Percentiles rank a stretch among this genome's conserved stretches.
These are phyloP conservation scores for Serendipita indica DNA, from an alignment of 768 basidiomycete genomes.

Conservation along the genomic window DNA sequence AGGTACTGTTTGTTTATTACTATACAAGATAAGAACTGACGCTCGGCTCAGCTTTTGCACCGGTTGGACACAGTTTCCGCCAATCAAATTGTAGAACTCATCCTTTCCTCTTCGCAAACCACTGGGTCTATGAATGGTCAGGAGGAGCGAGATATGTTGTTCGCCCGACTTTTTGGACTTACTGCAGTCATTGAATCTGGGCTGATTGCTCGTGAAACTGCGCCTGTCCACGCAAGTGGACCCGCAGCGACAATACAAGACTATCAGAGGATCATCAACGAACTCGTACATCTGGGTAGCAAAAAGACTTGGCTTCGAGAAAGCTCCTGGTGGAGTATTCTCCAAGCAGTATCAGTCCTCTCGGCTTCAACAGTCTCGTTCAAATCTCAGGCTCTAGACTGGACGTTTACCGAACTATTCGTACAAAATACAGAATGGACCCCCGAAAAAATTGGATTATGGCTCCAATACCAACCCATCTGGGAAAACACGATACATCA, in stretches of 20 bases:
- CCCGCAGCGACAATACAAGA: constrained; percentile 41
- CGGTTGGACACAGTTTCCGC: constrained; percentile 65
- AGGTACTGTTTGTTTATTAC: constrained; percentile 34
- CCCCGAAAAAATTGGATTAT: constrained; percentile 73
- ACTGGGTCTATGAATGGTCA: constrained; percentile 71
- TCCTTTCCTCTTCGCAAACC: constrained; percentile 54
- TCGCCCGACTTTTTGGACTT: constrained; percentile 85
- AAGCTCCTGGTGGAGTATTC: constrained; percentile 75
- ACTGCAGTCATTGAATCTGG: constrained; percentile 75
- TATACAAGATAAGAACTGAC: constrained; percentile 4
- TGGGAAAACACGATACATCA: neutral
- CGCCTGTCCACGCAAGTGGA: constrained; percentile 28
- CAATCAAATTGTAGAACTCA: constrained; percentile 57
- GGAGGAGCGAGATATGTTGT: constrained; percentile 84
- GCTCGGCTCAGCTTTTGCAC: constrained; percentile 47
- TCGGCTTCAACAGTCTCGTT: constrained; percentile 46
- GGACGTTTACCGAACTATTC: constrained; percentile 38
- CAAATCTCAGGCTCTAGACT: constrained; percentile 48
- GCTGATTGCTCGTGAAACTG: constrained; percentile 48
- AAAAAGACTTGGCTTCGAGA: constrained; percentile 85
- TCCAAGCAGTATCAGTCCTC: constrained; percentile 46
- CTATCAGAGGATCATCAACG: constrained; percentile 42
- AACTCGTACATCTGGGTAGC: constrained; percentile 56
- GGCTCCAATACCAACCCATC: neutral
- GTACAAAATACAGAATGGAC: constrained; percentile 50